These are phyloP conservation scores for Calocybe gambosa DNA, from an alignment of 1,284 basidiomycete species.

Conservation along the genomic window DNA sequence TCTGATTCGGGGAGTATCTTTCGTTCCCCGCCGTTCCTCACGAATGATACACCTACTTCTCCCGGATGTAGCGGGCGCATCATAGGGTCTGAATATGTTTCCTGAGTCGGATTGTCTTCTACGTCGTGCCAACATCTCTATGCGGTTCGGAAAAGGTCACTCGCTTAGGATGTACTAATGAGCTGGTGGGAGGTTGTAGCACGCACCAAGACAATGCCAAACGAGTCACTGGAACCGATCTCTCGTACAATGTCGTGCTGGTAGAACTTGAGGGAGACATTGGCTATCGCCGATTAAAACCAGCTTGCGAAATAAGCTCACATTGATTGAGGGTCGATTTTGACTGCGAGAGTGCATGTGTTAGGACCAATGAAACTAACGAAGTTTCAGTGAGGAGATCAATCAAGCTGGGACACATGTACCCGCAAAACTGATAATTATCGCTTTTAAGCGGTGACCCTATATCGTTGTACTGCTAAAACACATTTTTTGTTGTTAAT, in stretches of 20 bases:
- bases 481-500: no score
- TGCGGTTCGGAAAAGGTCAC: not conserved
- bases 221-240: conserved; percentile 33
- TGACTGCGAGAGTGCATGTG: conserved; percentile 13
- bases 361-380: not conserved
- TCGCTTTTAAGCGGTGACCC: no score
- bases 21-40: conserved; percentile 46
- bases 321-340: conserved; percentile 20
- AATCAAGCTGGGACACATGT: not conserved
- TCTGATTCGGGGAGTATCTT: conserved; percentile 70
- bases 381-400: not conserved
- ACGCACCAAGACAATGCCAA: conserved; percentile 52
- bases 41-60: conserved; percentile 79
- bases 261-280: conserved; percentile 52
- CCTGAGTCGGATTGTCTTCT: conserved; percentile 48
- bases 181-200: not conserved
- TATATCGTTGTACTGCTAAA: no score
- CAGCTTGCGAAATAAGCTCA: conserved; percentile 5
- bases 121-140: conserved; percentile 81
- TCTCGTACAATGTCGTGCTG: conserved; percentile 69
- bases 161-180: not conserved
- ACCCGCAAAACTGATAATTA: not conserved
- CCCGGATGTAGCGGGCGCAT: conserved; percentile 71
- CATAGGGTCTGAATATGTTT: conserved; percentile 55
- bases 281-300: not conserved